Evolutionary conservation across 441 rosid species (phyloP).

Genomic region (Manihot esculenta): DNA sequence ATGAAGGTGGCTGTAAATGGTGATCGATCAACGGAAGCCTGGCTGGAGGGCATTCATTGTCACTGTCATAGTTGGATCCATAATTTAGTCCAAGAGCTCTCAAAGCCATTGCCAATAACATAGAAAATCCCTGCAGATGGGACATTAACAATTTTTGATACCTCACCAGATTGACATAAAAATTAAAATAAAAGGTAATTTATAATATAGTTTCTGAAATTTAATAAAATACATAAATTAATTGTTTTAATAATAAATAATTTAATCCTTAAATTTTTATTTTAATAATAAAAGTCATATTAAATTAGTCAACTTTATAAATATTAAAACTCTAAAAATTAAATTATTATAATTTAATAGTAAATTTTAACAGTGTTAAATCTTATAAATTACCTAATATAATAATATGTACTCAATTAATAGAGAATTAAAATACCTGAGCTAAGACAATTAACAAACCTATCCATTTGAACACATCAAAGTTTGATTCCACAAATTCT

Average conservation of each 20-base stretch:
- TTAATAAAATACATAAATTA: too few relatives aligned
- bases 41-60: constrained; percentile 28
- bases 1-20: constrained; percentile 27
- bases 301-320: too few relatives aligned
- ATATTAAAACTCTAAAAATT: too few relatives aligned
- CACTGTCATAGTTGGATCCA: constrained; percentile 26
- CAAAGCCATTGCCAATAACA: constrained; percentile 39
- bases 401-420: too few relatives aligned
- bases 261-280: too few relatives aligned
- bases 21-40: constrained; percentile 41
- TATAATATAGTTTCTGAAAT: too few relatives aligned
- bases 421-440: constrained; percentile 36
- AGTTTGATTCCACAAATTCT: constrained; percentile 44
- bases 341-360: too few relatives aligned
- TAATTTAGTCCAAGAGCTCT: constrained; percentile 29
- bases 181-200: too few relatives aligned
- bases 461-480: constrained; percentile 45
- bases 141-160: not conserved
- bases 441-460: constrained; percentile 33
- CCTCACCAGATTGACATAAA: not conserved
- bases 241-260: too few relatives aligned
- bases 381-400: too few relatives aligned
- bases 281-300: too few relatives aligned
- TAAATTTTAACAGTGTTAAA: too few relatives aligned
- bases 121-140: constrained; percentile 37